Evolutionary conservation across 768 basidiomycete species (phyloP).

Genomic region (Rossbeevera mucosa): DNA sequence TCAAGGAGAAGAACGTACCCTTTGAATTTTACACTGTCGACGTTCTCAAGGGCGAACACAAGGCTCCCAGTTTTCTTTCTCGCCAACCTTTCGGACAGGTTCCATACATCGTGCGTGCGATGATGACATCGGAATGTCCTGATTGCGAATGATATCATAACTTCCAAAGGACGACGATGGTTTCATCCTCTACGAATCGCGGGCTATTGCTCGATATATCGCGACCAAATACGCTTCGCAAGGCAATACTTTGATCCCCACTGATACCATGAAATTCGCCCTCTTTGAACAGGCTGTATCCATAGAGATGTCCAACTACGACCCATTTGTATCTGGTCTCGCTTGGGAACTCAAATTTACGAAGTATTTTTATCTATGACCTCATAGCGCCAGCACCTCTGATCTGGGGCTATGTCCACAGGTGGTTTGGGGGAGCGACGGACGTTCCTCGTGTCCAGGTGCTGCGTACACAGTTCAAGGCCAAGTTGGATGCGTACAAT

Average conservation of each 20-base stretch:
- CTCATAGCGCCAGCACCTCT: background rate
- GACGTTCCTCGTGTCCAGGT: conserved; percentile 27
- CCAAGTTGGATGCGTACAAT: conserved; percentile 30
- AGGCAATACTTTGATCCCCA: conserved; percentile 35
- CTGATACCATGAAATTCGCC: conserved; percentile 33
- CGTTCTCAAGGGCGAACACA: conserved; percentile 36
- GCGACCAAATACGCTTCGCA: conserved; percentile 33
- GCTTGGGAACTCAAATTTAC: background rate
- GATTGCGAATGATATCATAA: background rate
- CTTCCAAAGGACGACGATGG: conserved; percentile 28
- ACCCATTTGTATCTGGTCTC: conserved; percentile 40
- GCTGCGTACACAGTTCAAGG: conserved; percentile 24
- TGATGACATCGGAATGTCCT: background rate
- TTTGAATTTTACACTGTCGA: conserved; percentile 42
- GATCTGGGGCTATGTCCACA: background rate
- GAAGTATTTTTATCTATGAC: background rate
- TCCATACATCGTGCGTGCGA: conserved; percentile 23
- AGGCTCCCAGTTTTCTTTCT: conserved; percentile 14
- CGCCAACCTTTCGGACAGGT: conserved; percentile 38
- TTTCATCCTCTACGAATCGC: conserved; percentile 24
- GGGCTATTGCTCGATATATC: conserved; percentile 36
- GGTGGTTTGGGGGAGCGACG: conserved; percentile 22
- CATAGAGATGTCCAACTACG: conserved; percentile 39
- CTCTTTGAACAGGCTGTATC: conserved; percentile 34
- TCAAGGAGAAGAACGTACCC: conserved; percentile 52